Conservation (phyloP, 495 filamentous ascomycete species). For the Ramalina intermedia region DNA sequence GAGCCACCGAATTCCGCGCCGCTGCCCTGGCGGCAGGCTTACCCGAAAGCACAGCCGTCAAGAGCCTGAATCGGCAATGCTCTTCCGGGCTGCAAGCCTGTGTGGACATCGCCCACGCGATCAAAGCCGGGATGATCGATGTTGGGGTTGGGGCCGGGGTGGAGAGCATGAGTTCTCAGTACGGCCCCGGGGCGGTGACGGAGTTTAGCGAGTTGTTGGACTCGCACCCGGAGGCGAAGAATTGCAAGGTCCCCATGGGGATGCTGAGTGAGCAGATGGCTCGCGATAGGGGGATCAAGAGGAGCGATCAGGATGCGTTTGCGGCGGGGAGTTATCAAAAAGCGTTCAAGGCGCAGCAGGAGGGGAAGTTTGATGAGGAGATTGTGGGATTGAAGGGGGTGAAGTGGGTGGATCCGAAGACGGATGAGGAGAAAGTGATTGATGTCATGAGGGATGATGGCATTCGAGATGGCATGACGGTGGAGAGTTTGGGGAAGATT, state of each 20-base stretch:
- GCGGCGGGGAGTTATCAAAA: conserved; percentile 84
- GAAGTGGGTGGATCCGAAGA: conserved; percentile 78
- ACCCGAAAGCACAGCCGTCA: conserved; percentile 67
- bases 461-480: conserved; percentile 70
- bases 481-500: conserved; percentile 78
- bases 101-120: conserved; percentile 84
- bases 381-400: conserved; percentile 67
- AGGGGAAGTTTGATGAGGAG: conserved; percentile 84
- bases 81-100: conserved; percentile 78
- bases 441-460: conserved; percentile 81
- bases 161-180: conserved; percentile 87
- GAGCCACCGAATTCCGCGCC: conserved; percentile 92
- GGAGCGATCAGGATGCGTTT: conserved; percentile 71
- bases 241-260: conserved; percentile 98
- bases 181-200: conserved; percentile 67
- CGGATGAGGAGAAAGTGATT: conserved; percentile 70
- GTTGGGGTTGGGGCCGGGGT: conserved; percentile 89
- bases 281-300: conserved; percentile 58
- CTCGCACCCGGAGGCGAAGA: conserved; percentile 63
- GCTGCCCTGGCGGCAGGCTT: conserved; percentile 86
- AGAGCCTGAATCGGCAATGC: conserved; percentile 83
- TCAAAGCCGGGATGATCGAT: conserved; percentile 83
- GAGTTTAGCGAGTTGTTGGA: conserved; percentile 93
- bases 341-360: conserved; percentile 70
- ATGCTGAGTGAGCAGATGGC: conserved; percentile 91